A percentile compares a stretch with the other conserved stretches of the same genome.
phyloP scores from a whole-genome alignment of 2,329 filamentous ascomycete species.

The Talaromyces sp. region DNA sequence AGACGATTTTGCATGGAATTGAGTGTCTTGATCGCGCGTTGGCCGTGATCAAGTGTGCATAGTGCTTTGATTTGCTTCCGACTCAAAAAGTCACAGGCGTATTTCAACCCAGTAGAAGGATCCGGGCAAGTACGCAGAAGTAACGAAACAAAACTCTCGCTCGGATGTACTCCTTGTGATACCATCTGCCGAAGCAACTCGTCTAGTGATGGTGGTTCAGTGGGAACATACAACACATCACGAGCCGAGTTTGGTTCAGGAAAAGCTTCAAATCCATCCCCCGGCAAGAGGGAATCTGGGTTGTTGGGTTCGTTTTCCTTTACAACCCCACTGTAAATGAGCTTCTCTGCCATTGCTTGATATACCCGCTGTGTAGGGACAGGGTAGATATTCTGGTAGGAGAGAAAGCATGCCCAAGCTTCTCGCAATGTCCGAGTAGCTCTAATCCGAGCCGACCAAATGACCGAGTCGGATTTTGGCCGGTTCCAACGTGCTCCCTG shows the following conservation, averaged over 20 bases:
- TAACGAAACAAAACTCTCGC: conserved; percentile 41
- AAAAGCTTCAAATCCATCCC: conserved; percentile 52
- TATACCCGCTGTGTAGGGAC: conserved; percentile 42
- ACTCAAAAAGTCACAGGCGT: conserved; percentile 25
- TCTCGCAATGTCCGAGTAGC: conserved; percentile 58
- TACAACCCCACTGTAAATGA: conserved; percentile 35
- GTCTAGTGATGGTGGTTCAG: conserved; percentile 48
- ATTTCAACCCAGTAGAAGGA: conserved; percentile 37
- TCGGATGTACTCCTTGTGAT: conserved; percentile 38
- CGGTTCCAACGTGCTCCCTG: conserved; percentile 13
- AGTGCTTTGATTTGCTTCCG: conserved; percentile 30
- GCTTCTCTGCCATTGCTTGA: conserved; percentile 53
- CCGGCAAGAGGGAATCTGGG: conserved; percentile 40
- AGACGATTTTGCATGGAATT: conserved; percentile 28
- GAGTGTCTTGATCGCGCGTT: conserved; percentile 18
- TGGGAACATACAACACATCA: conserved; percentile 53
- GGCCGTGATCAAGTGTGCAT: conserved; percentile 20
- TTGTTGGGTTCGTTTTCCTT: conserved; percentile 16
- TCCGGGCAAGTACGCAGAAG: conserved; percentile 43
- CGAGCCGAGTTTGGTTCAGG: conserved; percentile 53
- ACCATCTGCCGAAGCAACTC: conserved; percentile 49
- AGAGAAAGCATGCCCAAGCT: conserved; percentile 61
- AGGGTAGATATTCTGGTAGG: conserved; percentile 44
- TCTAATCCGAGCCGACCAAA: conserved; percentile 55
- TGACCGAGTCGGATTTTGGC: conserved; percentile 18